These are phyloP conservation scores for Rhododendron kiyosumense DNA, from an alignment of 148 eudicot genomes.

Conservation along the genomic window DNA sequence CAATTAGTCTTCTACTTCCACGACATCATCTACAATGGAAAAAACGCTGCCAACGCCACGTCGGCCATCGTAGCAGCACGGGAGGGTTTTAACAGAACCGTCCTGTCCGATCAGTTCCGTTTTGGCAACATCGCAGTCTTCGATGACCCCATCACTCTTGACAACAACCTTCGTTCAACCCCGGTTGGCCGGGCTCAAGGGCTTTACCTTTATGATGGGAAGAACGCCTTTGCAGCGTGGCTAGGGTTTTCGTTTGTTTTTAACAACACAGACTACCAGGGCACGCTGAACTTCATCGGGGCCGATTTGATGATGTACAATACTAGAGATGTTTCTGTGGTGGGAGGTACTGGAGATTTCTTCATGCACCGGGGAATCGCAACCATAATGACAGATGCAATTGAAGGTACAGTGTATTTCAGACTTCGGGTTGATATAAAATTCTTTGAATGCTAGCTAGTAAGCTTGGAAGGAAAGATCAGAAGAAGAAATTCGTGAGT, in stretches of 20 bases:
- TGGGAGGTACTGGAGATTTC: constrained; percentile 20
- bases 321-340: constrained; percentile 10
- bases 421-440: constrained; percentile 10
- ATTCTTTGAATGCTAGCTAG: constrained; percentile 5
- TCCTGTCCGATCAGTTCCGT: constrained; percentile 1
- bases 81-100: constrained; percentile 11
- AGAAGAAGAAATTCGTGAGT: background rate
- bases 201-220: constrained; percentile 7
- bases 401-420: constrained; percentile 6
- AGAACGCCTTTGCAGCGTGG: constrained; percentile 12
- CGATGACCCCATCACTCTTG: constrained; percentile 14
- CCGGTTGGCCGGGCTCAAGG: constrained; percentile 17
- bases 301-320: background rate
- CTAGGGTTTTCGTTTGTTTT: constrained; percentile 9
- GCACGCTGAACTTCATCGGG: constrained; percentile 3
- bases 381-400: constrained; percentile 14
- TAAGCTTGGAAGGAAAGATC: background rate
- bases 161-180: constrained; percentile 5
- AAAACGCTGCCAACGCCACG: constrained; percentile 8
- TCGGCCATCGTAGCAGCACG: constrained; percentile 6
- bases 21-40: constrained; percentile 13
- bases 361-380: constrained; percentile 18
- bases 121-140: constrained; percentile 13
- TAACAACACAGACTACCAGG: constrained; percentile 3
- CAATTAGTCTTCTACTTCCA: constrained; percentile 11